Conservation (phyloP, 805 yeast species). For the Diddensiella transvaalensis region DNA sequence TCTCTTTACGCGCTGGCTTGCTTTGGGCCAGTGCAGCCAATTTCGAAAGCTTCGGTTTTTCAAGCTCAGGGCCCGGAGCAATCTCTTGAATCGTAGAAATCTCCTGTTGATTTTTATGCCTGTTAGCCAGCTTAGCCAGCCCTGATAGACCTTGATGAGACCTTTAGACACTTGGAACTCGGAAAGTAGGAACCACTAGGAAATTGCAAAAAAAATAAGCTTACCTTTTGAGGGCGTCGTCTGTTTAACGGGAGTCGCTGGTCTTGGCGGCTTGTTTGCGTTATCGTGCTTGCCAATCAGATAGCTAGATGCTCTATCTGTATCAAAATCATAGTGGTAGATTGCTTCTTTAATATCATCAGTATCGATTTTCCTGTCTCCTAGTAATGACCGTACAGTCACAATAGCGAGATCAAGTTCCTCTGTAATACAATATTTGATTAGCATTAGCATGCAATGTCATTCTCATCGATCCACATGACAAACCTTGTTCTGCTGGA, state of each 20-base stretch:
- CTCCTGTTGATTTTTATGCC: conserved; percentile 2
- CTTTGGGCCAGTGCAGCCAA: conserved; percentile 48
- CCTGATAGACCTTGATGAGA: conserved; percentile 15
- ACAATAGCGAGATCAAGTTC: conserved; percentile 25
- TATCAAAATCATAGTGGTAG: conserved; percentile 56
- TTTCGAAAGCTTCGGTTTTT: conserved; percentile 36
- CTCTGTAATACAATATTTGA: conserved; percentile 18
- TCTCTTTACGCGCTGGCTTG: conserved; percentile 26
- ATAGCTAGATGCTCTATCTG: conserved; percentile 50
- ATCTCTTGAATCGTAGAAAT: background rate
- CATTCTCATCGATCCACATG: background rate
- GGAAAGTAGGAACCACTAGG: background rate
- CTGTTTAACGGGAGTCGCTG: conserved; percentile 7
- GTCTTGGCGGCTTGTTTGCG: conserved; percentile 16
- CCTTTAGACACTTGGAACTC: background rate
- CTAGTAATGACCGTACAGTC: conserved; percentile 22
- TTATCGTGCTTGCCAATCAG: conserved; percentile 32
- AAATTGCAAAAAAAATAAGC: conserved; percentile 1
- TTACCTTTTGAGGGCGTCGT: too few species aligned
- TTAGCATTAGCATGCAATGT: background rate
- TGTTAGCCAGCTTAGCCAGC: conserved; percentile 6
- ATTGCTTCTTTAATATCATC: conserved; percentile 53
- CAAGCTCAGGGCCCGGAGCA: background rate
- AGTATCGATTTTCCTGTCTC: conserved; percentile 44
- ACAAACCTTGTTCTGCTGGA: conserved; percentile 28